These are phyloP conservation scores for Populus pruinosa DNA, from an alignment of 345 rosid species.

Conservation along the genomic window DNA sequence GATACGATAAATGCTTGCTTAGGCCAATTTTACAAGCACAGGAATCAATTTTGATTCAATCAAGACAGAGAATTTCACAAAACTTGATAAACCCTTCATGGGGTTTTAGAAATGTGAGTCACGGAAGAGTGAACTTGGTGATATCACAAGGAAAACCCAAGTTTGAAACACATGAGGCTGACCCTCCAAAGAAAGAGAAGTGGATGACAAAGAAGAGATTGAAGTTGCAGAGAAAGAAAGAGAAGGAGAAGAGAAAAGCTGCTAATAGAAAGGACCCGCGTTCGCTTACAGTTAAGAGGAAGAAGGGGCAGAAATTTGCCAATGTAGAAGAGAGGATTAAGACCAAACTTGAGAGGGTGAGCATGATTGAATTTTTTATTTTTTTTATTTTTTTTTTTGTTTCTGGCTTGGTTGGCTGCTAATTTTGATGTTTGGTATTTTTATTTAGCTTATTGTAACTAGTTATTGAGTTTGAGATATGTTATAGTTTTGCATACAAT, in stretches of 20 bases:
- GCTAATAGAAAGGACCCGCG: slow-evolving; percentile 86
- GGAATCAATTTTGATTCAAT: slow-evolving; percentile 12
- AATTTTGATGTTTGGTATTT: neutral
- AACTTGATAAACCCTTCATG: slow-evolving; percentile 26
- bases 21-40: slow-evolving; percentile 12
- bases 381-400: neutral
- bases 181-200: slow-evolving; percentile 86
- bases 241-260: slow-evolving; percentile 70
- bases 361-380: neutral
- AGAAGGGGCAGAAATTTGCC: slow-evolving; percentile 59
- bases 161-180: slow-evolving; percentile 61
- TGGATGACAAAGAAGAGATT: slow-evolving; percentile 75
- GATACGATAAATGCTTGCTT: neutral
- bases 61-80: slow-evolving; percentile 8
- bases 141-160: slow-evolving; percentile 88
- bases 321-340: slow-evolving; percentile 74
- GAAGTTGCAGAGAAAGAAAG: slow-evolving; percentile 68
- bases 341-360: slow-evolving; percentile 78
- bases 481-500: neutral
- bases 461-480: neutral
- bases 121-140: slow-evolving; percentile 69
- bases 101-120: slow-evolving; percentile 45
- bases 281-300: slow-evolving; percentile 58
- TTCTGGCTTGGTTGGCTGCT: neutral
- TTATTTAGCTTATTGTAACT: neutral